Base-by-base conservation (phyloP, 371 early-diverging fungal species). In the Mucor sp. region DNA sequence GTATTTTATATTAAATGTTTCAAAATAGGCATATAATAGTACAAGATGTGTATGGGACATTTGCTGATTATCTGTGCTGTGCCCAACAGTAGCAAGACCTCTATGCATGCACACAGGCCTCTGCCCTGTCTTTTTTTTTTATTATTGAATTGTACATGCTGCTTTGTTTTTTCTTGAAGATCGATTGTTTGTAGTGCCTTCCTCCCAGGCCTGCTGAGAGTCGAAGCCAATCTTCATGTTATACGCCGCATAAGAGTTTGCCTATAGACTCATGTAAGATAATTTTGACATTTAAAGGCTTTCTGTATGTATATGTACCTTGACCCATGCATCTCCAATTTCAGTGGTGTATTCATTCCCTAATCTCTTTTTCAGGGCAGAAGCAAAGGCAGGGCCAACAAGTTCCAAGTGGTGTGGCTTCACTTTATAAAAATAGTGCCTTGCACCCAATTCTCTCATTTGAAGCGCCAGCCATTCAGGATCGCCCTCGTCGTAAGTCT, bases 241-340 rank as follows among this genome's bases (percentile, higher is more conserved):
- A 21, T 76, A 69, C 14, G 73, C 74, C 15, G 66, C 75, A 58
- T 76, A 81, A 9, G 69, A 44, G 47, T 74, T 74, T 32, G 79
- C 78, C 80, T 79, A 61, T n/a, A n/a, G 1, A 30, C 12, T 14
- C 11, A 53, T 23, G 27, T 53, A 7, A 47, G 48, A 21, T 47
- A 6, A 7, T 53, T 53, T 56, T 56, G 32, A 56, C 56, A 32
- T 56, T n/a, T 56, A 14, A 37, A 14, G 14, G 8, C 3, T 30
- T 1, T 56, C n/a, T 17, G 1, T 33, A 6, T 33, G 4, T 33
- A 33, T 30, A 30, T 12, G 21, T 73, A 78, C 81, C 69, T 71
- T 72, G 27, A 75, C 48, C 83, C 83, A 83, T 19, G 80, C 77
- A 21, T 77, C 71, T 23, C 80, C 80, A 23, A 77, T 71, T 19